phyloP scores from a whole-genome alignment of 2,329 filamentous ascomycete species.

The Chaetomiaceae sp. region DNA sequence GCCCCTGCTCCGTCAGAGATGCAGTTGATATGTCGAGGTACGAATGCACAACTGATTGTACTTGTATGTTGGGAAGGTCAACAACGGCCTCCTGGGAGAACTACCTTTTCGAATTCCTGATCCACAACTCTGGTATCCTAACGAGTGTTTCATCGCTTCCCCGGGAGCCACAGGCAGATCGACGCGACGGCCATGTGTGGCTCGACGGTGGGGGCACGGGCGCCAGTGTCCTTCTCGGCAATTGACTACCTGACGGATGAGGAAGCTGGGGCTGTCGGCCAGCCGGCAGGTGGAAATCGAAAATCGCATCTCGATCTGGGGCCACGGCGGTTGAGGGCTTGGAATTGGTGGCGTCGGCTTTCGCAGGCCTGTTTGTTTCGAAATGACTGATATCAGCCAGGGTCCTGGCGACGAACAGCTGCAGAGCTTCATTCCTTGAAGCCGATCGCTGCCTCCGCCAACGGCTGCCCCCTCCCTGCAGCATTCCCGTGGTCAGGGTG shows the following conservation, averaged over 20 bases:
- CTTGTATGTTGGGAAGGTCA: no score
- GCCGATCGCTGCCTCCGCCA: no score
- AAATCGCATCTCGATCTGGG: slow-evolving; percentile 14
- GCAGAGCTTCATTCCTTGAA: background rate
- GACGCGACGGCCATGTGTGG: slow-evolving; percentile 3
- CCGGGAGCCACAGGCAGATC: slow-evolving; percentile 2
- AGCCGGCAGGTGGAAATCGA: slow-evolving; percentile 8
- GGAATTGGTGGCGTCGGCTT: slow-evolving; percentile 14
- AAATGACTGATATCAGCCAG: slow-evolving; percentile 1
- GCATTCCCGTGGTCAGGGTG: background rate
- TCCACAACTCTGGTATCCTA: no score
- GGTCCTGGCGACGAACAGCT: background rate
- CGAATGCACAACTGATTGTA: no score
- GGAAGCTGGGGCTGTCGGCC: slow-evolving; percentile 12
- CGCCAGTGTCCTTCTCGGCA: slow-evolving; percentile 18
- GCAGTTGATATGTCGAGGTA: no score
- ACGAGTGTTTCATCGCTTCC: no score
- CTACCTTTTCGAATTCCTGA: no score
- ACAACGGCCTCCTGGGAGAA: no score
- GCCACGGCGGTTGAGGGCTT: background rate
- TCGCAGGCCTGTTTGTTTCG: slow-evolving; percentile 6
- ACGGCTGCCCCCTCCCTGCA: no score
- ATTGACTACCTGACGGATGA: slow-evolving; percentile 19
- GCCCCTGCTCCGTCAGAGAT: no score
- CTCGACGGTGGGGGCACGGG: background rate